Evolutionary conservation across 306 rosid species (phyloP), one percentile per base, ranked within the genome.

Genomic region (Fragaria vesca): DNA sequence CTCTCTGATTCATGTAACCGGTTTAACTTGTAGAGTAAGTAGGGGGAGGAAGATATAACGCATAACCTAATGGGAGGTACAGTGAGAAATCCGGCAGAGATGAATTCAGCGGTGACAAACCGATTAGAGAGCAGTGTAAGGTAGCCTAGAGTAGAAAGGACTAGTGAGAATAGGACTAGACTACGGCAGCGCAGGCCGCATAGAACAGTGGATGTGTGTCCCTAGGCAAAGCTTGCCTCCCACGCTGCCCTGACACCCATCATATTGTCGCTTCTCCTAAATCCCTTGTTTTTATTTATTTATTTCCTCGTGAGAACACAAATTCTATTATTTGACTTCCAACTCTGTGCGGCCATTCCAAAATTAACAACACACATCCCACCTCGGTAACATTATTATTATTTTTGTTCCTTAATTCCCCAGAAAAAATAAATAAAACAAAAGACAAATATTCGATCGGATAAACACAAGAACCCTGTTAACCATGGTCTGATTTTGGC

Each of bases 161-260:
- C 30, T 28, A 8, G 45, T 43, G 7, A 60, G 66, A 61, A 12
- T 12, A 61, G 20, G 17, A 30, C 38, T 12, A 0, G 34, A 26
- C 36, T 24, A 3, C 16, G 12, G 63, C 4, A 57, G 12, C n/a
- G 46, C n/a, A 11, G 42, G 61, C 61, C 7, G 61, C 10, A n/a
- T 5, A 4, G 15, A 12, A 1, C 36, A 24, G 15, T 24, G 36
- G 36, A 26, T 24, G 15, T 10, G 16, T 26, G 36, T 2, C 57
- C 5, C 46, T 1, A 9, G 30, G 16, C 78, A 81, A 51, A 76
- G 9, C 78, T 77, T 80, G 82, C 76, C 2, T 18, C 84, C 82
- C 87, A 80, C 87, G 87, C 84, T 73, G 45, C 76, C 79, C 82
- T 81, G 67, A 84, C 84, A 84, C 74, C 34, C 65, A 80, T 84